Conservation (phyloP, 192 early-diverging fungal species). For the Helicostylum pulchrum region DNA sequence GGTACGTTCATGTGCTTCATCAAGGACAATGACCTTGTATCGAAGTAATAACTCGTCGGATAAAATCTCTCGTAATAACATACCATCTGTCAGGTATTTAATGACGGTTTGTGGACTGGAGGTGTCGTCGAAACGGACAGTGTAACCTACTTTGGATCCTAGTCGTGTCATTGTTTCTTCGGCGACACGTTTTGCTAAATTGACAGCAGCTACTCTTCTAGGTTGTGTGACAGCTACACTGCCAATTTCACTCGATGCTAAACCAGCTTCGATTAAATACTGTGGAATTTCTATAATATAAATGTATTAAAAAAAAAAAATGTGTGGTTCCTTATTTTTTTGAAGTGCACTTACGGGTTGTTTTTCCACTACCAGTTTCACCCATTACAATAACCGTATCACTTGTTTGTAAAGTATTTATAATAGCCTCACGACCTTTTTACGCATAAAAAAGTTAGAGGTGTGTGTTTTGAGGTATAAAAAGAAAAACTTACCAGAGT, state of each 20-base stretch:
- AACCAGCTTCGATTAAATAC: constrained; percentile 72
- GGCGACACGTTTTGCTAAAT: constrained; percentile 73
- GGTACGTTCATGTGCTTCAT: constrained; percentile 98
- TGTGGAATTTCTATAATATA: constrained; percentile 79
- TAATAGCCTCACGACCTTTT: constrained; percentile 39
- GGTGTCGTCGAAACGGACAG: constrained; percentile 94
- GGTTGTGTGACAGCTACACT: constrained; percentile 84
- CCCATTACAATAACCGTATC: constrained; percentile 69
- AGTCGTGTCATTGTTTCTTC: constrained; percentile 73
- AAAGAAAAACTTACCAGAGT: constrained; percentile 39
- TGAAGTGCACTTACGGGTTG: constrained; percentile 53
- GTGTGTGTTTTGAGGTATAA: neutral
- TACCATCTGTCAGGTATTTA: constrained; percentile 96
- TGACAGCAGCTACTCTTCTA: constrained; percentile 80
- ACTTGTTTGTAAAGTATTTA: constrained; percentile 35
- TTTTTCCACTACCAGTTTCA: constrained; percentile 81
- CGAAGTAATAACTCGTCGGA: constrained; percentile 70
- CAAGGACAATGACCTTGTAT: constrained; percentile 88
- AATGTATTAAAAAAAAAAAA: neutral
- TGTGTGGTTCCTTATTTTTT: neutral
- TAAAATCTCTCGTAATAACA: constrained; percentile 89
- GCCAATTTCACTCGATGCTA: constrained; percentile 51
- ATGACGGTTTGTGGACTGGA: constrained; percentile 75
- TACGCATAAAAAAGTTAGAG: neutral
- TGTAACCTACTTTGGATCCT: constrained; percentile 76